A percentile compares a stretch with the other conserved stretches of the same genome.
These are phyloP conservation scores for Plenodomus lindquistii DNA, from an alignment of 2,329 filamentous ascomycete genomes.

Conservation along the genomic window DNA sequence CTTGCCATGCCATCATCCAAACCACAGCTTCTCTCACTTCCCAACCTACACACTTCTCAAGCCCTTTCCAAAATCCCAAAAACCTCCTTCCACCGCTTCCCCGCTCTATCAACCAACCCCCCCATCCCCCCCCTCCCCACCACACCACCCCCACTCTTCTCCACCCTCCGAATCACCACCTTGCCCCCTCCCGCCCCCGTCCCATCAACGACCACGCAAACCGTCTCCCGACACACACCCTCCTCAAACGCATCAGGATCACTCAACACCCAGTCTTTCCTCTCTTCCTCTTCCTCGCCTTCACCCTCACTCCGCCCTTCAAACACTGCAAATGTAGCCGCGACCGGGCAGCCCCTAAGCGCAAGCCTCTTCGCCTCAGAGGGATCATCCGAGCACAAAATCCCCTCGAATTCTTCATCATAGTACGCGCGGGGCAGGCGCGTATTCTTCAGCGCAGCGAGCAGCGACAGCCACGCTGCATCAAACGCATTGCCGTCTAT, in stretches of 20 bases:
- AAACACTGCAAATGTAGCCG: conserved; percentile 80
- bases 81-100: conserved; percentile 67
- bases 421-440: conserved; percentile 78
- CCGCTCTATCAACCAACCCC: conserved; percentile 62
- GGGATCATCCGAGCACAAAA: conserved; percentile 71
- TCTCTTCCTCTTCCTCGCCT: conserved; percentile 45
- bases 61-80: conserved; percentile 31
- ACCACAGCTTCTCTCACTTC: too few relatives aligned
- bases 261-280: conserved; percentile 69
- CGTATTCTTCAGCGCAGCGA: conserved; percentile 80
- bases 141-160: conserved; percentile 79
- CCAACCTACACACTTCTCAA: too few relatives aligned
- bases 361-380: conserved; percentile 60
- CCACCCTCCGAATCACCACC: conserved; percentile 70
- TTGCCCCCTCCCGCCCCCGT: conserved; percentile 67
- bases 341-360: conserved; percentile 70
- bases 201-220: conserved; percentile 80
- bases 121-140: conserved; percentile 67
- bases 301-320: conserved; percentile 40
- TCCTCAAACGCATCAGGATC: conserved; percentile 94
- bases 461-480: conserved; percentile 80
- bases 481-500: conserved; percentile 92
- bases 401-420: conserved; percentile 77
- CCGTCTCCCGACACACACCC: conserved; percentile 75
- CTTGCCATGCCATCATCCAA: too few relatives aligned